Conservation (phyloP, 2,329 filamentous ascomycete genomes). For the Calonectria leucothoes region DNA sequence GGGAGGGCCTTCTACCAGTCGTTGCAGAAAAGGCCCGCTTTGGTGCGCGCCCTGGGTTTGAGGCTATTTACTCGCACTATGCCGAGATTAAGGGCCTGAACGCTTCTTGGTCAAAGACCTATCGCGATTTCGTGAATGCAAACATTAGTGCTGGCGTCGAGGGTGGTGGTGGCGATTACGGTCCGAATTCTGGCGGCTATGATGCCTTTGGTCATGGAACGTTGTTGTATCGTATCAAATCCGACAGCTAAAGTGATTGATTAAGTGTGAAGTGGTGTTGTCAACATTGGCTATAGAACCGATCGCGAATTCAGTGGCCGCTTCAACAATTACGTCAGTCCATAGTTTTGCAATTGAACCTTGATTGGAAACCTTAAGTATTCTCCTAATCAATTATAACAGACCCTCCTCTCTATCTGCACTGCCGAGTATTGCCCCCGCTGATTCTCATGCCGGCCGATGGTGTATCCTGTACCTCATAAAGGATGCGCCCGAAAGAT, state of each 20-base stretch:
- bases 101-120: slow-evolving; percentile 50
- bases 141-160: slow-evolving; percentile 50
- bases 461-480: background rate
- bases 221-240: slow-evolving; percentile 37
- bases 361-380: too few relatives aligned
- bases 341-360: too few relatives aligned
- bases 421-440: too few relatives aligned
- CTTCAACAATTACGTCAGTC: background rate
- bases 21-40: slow-evolving; percentile 39
- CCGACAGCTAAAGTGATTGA: background rate
- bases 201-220: slow-evolving; percentile 51
- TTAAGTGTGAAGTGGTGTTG: too few relatives aligned
- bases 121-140: slow-evolving; percentile 49
- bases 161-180: slow-evolving; percentile 58
- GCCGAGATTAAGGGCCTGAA: slow-evolving; percentile 49
- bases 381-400: too few relatives aligned
- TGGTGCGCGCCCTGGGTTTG: slow-evolving; percentile 46
- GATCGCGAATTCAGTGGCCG: background rate
- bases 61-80: slow-evolving; percentile 55
- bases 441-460: too few relatives aligned
- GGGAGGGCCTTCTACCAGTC: slow-evolving; percentile 48
- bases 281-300: too few relatives aligned
- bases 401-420: too few relatives aligned
- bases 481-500: background rate
- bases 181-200: slow-evolving; percentile 52